These are phyloP conservation scores for Microbotryomycetes sp. DNA, from an alignment of 1,284 basidiomycete genomes.

Conservation along the genomic window DNA sequence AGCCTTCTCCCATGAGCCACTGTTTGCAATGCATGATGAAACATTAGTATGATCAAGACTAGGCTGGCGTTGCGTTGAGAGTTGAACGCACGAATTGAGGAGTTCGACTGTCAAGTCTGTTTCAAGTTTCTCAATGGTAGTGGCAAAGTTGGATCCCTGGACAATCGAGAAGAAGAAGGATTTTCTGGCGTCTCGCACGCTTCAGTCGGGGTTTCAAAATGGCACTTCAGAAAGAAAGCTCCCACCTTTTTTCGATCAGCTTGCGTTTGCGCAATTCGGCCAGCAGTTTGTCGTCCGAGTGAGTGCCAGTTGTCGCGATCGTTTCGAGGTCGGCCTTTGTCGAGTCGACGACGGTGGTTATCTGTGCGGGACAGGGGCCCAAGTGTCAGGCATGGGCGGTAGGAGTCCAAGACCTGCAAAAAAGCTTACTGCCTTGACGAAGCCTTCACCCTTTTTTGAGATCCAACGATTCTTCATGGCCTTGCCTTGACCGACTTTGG, in stretches of 20 bases:
- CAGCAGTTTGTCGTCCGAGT: slow-evolving; percentile 60
- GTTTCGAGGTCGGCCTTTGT: slow-evolving; percentile 71
- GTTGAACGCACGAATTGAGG: slow-evolving; percentile 67
- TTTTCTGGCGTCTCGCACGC: slow-evolving; percentile 60
- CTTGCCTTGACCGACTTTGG: slow-evolving; percentile 82
- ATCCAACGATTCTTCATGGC: slow-evolving; percentile 99
- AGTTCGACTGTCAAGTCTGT: slow-evolving; percentile 96
- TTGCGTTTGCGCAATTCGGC: slow-evolving; percentile 89
- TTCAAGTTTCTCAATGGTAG: slow-evolving; percentile 91
- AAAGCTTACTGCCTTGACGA: slow-evolving; percentile 70
- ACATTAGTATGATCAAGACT: background rate
- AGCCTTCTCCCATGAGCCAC: slow-evolving; percentile 84
- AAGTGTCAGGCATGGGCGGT: no score
- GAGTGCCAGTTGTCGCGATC: slow-evolving; percentile 66
- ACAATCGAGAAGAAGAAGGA: slow-evolving; percentile 86
- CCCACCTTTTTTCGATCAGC: slow-evolving; percentile 51
- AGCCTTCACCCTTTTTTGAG: slow-evolving; percentile 77
- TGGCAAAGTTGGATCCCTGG: slow-evolving; percentile 84
- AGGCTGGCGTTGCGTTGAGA: background rate
- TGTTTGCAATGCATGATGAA: slow-evolving; percentile 41
- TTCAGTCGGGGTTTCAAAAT: no score
- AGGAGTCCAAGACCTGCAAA: slow-evolving; percentile 34
- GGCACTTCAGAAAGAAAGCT: no score
- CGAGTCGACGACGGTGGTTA: slow-evolving; percentile 47
- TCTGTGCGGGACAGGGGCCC: slow-evolving; percentile 18